These are phyloP conservation scores for Malus fusca DNA, from an alignment of 306 rosid genomes.

Conservation along the genomic window DNA sequence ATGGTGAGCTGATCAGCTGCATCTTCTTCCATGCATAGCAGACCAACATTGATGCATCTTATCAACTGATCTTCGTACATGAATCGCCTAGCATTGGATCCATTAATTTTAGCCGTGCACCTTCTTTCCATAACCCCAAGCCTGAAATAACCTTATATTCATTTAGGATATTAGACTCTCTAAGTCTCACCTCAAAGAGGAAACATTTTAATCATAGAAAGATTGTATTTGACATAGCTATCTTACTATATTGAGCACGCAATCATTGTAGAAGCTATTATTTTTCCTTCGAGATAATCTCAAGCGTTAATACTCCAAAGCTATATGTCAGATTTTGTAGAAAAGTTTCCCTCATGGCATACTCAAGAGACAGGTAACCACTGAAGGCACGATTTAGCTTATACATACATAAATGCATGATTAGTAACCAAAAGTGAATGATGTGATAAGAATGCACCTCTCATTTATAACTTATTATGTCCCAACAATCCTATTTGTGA, in stretches of 20 bases:
- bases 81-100: too few relatives aligned
- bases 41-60: too few relatives aligned
- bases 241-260: not conserved
- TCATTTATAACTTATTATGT: slow-evolving; percentile 14
- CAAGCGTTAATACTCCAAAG: not conserved
- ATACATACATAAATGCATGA: not conserved
- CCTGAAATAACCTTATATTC: slow-evolving; percentile 8
- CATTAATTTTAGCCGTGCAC: not conserved
- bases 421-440: not conserved
- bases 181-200: not conserved
- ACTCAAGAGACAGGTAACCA: not conserved
- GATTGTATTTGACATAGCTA: not conserved
- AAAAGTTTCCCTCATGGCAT: not conserved
- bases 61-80: too few relatives aligned
- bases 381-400: not conserved
- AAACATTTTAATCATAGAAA: not conserved
- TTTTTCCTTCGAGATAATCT: not conserved
- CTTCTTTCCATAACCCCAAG: not conserved
- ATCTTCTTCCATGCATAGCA: not conserved
- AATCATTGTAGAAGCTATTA: not conserved
- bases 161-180: not conserved
- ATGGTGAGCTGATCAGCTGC: slow-evolving; percentile 19
- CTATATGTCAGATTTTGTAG: not conserved
- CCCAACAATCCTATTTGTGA: slow-evolving; percentile 9
- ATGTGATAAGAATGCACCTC: not conserved